Conservation (phyloP, 2,329 filamentous ascomycete genomes). For the Aspergillus quadricinctus region DNA sequence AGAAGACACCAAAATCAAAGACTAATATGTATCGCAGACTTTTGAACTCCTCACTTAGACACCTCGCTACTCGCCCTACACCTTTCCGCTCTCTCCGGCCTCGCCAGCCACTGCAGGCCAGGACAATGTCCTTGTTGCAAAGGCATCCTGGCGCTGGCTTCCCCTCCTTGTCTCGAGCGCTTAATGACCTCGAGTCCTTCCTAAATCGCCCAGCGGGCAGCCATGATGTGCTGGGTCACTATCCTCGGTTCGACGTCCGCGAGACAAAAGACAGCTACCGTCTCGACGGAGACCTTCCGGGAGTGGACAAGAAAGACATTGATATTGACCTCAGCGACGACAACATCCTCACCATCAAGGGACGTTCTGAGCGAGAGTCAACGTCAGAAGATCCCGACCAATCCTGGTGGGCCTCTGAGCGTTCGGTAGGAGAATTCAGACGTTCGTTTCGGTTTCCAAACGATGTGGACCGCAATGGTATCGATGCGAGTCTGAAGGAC, state of each 20-base stretch:
- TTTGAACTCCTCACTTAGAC: background rate
- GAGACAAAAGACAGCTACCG: constrained; percentile 42
- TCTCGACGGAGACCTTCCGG: constrained; percentile 47
- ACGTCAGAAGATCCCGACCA: background rate
- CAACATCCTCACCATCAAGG: constrained; percentile 44
- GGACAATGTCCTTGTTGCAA: background rate
- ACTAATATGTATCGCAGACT: background rate
- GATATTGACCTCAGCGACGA: constrained; percentile 45
- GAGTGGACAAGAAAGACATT: constrained; percentile 43
- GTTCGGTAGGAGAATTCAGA: background rate
- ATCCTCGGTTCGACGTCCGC: constrained; percentile 44
- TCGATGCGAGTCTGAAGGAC: background rate
- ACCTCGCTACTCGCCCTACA: background rate
- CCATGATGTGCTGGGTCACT: background rate
- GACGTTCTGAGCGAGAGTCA: constrained; percentile 35
- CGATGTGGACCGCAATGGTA: background rate
- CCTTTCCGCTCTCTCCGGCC: no score
- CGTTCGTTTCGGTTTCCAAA: background rate
- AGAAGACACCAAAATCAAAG: background rate
- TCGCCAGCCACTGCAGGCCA: background rate
- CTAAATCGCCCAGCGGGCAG: background rate
- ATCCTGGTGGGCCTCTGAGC: background rate
- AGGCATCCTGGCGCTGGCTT: background rate
- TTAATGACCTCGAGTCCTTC: background rate
- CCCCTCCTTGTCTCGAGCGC: background rate